Conservation (phyloP, 2,329 filamentous ascomycete species). For the Sporothrix mexicana region DNA sequence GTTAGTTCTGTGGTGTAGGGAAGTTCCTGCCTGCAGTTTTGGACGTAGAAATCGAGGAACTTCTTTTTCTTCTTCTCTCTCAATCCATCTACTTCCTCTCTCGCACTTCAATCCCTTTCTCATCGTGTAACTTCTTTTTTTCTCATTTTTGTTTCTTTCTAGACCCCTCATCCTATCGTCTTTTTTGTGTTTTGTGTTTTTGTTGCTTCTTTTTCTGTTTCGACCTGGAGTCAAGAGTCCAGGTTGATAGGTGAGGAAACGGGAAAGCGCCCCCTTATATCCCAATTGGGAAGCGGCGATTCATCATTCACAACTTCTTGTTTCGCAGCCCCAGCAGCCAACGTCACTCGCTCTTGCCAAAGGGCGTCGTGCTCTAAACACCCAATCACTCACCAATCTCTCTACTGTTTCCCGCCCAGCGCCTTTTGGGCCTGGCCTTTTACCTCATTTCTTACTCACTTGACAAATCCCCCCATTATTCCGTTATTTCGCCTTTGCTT, state of each 20-base stretch:
- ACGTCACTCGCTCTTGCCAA: constrained; percentile 23
- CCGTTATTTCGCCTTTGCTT: background rate
- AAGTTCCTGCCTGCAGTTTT: constrained; percentile 8
- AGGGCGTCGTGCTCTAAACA: constrained; percentile 20
- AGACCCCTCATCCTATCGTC: constrained; percentile 11
- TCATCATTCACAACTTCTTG: constrained; percentile 14
- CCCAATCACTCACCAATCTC: background rate
- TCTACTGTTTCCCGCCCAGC: background rate
- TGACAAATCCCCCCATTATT: constrained; percentile 1
- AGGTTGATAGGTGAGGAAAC: background rate
- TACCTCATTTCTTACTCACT: constrained; percentile 18
- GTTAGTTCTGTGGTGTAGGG: background rate
- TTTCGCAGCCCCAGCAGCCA: background rate
- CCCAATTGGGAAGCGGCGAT: constrained; percentile 23
- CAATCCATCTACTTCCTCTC: background rate
- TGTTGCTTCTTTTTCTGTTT: constrained; percentile 11
- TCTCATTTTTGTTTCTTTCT: constrained; percentile 7
- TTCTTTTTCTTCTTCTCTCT: background rate
- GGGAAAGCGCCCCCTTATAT: background rate
- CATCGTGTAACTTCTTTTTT: background rate
- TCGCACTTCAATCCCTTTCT: constrained; percentile 1
- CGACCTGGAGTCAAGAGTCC: background rate
- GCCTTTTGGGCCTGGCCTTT: constrained; percentile 3
- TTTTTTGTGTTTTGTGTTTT: constrained; percentile 4
- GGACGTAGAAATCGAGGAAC: background rate